Evolutionary conservation across 2,329 filamentous ascomycete species (phyloP).

Genomic region (Pyricularia pennisetigena): DNA sequence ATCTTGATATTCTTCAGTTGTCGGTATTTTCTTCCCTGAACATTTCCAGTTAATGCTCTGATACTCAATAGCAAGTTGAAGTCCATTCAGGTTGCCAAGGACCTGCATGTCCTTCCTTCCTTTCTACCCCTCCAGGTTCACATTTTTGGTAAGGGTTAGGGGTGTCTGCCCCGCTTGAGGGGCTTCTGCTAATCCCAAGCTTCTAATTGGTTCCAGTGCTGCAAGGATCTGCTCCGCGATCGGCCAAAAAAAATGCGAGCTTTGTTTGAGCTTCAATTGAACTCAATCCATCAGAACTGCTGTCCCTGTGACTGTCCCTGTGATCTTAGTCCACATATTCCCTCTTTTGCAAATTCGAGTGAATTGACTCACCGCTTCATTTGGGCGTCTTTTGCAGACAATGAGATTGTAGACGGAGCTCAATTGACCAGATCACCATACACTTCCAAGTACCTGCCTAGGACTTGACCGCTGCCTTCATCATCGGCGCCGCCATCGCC

Average conservation of each 20-base stretch:
- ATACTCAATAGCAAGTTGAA: not conserved
- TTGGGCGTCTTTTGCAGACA: not conserved
- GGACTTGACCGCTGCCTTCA: not conserved
- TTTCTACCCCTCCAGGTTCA: not conserved
- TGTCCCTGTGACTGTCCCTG: conserved; percentile 5
- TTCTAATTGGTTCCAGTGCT: not conserved
- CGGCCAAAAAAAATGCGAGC: conserved; percentile 1
- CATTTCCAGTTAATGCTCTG: not conserved
- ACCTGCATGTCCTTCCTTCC: no score
- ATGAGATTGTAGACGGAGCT: not conserved
- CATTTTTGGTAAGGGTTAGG: not conserved
- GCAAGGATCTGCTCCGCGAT: not conserved
- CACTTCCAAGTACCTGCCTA: not conserved
- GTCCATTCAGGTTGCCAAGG: no score
- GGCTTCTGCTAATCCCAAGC: not conserved
- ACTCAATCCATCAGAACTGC: not conserved
- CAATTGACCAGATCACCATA: conserved; percentile 9
- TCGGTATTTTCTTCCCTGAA: not conserved
- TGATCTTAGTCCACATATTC: not conserved
- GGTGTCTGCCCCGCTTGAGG: not conserved
- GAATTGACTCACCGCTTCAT: not conserved
- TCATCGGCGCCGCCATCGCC: not conserved
- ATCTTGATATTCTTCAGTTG: not conserved
- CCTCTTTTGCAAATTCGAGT: no score
- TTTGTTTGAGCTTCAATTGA: not conserved